Conservation (phyloP, 176 grass and related monocot genomes). For the Triticum timopheevii region DNA sequence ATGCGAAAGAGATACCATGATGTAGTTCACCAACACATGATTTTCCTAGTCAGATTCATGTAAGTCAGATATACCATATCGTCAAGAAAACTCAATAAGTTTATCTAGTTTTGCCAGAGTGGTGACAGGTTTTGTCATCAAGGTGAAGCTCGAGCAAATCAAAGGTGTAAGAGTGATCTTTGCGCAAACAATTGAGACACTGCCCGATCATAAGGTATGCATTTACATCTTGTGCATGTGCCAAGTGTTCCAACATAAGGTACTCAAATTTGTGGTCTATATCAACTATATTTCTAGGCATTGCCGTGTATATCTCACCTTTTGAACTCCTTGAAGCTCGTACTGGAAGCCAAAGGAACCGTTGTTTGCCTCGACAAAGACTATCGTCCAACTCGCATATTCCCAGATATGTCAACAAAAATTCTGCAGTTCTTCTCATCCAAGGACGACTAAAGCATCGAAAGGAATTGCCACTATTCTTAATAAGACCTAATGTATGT, state of each 20-base stretch:
- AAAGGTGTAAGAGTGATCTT: slow-evolving; percentile 35
- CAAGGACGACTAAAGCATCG: slow-evolving; percentile 14
- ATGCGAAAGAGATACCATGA: neutral
- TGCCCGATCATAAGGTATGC: slow-evolving; percentile 41
- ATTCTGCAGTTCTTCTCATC: slow-evolving; percentile 36
- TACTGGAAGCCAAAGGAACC: neutral
- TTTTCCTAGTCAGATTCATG: neutral
- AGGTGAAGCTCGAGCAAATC: slow-evolving; percentile 35
- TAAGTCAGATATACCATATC: neutral
- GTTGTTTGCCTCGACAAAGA: slow-evolving; percentile 27
- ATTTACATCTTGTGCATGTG: neutral
- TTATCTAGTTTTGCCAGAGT: slow-evolving; percentile 29
- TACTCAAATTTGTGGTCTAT: neutral
- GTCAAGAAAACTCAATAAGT: neutral
- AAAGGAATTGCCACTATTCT: neutral
- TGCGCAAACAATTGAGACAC: slow-evolving; percentile 51
- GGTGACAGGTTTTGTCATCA: slow-evolving; percentile 37
- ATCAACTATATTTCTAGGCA: neutral
- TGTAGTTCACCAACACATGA: neutral
- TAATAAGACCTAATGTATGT: neutral
- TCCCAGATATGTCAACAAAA: slow-evolving; percentile 19
- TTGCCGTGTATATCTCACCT: neutral
- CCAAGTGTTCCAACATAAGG: neutral
- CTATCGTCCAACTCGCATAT: slow-evolving; percentile 7
- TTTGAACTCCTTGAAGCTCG: slow-evolving; percentile 4